Evolutionary conservation across 1,139 yeast species (phyloP).

Genomic region (Pichia sp.): DNA sequence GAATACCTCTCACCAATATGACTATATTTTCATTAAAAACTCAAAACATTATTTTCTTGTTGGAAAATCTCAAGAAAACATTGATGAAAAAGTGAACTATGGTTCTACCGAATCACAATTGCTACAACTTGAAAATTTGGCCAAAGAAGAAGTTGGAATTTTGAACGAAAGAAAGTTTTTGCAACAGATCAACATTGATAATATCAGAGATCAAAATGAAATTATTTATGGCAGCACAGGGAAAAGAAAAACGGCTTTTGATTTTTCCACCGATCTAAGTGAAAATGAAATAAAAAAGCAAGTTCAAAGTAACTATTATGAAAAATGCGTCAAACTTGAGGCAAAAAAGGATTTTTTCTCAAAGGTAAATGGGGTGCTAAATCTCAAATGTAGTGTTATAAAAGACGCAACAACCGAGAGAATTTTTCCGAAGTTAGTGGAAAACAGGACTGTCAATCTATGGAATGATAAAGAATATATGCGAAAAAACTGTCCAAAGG

Average conservation of each 20-base stretch:
- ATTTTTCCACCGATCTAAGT: no score
- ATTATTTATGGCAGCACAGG: constrained; percentile 11
- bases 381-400: constrained; percentile 1
- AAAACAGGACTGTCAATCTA: neutral
- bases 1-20: constrained; percentile 13
- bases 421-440: constrained; percentile 10
- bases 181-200: constrained; percentile 12
- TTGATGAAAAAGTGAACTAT: constrained; percentile 5
- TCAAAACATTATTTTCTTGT: constrained; percentile 16
- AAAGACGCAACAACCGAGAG: constrained; percentile 7
- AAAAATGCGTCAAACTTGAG: neutral
- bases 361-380: constrained; percentile 9
- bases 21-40: constrained; percentile 17
- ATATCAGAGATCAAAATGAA: constrained; percentile 9
- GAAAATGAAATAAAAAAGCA: no score
- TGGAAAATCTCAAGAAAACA: constrained; percentile 3
- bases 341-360: constrained; percentile 10
- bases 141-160: constrained; percentile 9
- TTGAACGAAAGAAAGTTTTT: constrained; percentile 11
- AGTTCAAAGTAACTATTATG: no score
- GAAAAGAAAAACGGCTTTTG: constrained; percentile 1
- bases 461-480: neutral
- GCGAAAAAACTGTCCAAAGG: neutral
- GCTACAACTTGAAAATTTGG: constrained; percentile 10
- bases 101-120: constrained; percentile 13